These are phyloP conservation scores for Carnegiea gigantea DNA, from an alignment of 179 eudicot genomes.

Conservation along the genomic window DNA sequence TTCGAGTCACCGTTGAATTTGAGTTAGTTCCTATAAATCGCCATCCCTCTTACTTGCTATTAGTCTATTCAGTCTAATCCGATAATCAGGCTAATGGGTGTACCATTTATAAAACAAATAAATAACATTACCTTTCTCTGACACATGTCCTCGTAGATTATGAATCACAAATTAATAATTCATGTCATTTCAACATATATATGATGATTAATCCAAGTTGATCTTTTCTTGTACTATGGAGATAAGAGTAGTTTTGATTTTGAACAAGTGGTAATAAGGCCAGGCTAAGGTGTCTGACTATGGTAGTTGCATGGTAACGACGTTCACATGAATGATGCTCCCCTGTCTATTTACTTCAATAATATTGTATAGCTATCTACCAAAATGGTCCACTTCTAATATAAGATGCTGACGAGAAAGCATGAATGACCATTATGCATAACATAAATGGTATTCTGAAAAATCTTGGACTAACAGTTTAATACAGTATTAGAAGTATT, in stretches of 20 bases:
- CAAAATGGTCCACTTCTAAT: background rate
- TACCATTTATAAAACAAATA: too few species aligned
- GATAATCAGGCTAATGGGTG: too few species aligned
- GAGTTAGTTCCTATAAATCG: too few species aligned
- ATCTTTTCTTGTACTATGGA: too few species aligned
- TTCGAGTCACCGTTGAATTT: too few species aligned
- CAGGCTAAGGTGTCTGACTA: background rate
- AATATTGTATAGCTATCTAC: background rate
- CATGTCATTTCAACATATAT: background rate
- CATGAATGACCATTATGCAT: background rate
- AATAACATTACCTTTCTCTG: too few species aligned
- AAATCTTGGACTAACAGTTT: background rate
- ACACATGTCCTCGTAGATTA: too few species aligned
- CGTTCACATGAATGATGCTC: constrained; percentile 13
- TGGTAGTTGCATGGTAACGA: constrained; percentile 20
- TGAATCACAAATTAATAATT: too few species aligned
- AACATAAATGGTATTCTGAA: background rate
- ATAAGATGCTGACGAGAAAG: constrained; percentile 10
- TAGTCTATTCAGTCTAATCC: too few species aligned
- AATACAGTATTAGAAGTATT: too few species aligned
- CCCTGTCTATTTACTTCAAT: constrained; percentile 1
- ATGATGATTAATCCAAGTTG: too few species aligned
- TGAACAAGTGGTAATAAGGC: background rate
- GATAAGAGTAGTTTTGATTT: background rate
- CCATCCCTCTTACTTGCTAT: too few species aligned